Evolutionary conservation across 768 basidiomycete species (phyloP).

Genomic region (Lanmaoa pseudosensibilis): DNA sequence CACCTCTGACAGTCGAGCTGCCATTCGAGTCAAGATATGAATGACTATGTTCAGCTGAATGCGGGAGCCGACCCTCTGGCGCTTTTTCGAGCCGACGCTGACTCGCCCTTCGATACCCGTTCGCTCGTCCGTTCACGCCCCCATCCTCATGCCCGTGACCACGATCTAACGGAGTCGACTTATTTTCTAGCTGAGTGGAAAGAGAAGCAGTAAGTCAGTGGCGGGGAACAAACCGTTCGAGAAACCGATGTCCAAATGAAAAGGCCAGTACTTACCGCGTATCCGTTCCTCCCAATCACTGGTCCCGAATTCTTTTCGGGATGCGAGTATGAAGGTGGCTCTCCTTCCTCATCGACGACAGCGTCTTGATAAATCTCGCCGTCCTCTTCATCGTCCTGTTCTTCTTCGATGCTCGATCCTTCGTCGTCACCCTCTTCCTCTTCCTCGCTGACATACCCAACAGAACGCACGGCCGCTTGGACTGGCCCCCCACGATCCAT

Average conservation of each 20-base stretch:
- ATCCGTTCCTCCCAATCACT: constrained; percentile 55
- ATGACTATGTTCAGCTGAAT: constrained; percentile 6
- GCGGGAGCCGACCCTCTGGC: constrained; percentile 54
- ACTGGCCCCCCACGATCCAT: constrained; percentile 93
- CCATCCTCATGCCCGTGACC: background rate
- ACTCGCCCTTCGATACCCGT: constrained; percentile 45
- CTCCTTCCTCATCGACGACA: constrained; percentile 41
- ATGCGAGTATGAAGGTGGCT: constrained; percentile 63
- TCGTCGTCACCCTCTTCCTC: constrained; percentile 58
- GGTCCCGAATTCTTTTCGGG: constrained; percentile 41
- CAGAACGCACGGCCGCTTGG: constrained; percentile 85
- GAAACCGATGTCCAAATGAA: background rate
- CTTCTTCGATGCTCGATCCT: constrained; percentile 49
- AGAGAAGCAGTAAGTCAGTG: constrained; percentile 5
- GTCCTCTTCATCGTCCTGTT: constrained; percentile 51
- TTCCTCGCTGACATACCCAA: constrained; percentile 85
- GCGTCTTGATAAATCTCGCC: constrained; percentile 46
- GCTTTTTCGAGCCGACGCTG: constrained; percentile 73
- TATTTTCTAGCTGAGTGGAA: constrained; percentile 47
- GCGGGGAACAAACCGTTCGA: background rate
- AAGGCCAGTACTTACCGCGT: constrained; percentile 48
- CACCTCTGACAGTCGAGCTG: constrained; percentile 7
- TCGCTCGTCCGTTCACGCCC: constrained; percentile 1
- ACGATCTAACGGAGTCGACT: constrained; percentile 23
- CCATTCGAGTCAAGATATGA: constrained; percentile 10